phyloP scores from a whole-genome alignment of 306 rosid species.

The Glycine latifolia region DNA sequence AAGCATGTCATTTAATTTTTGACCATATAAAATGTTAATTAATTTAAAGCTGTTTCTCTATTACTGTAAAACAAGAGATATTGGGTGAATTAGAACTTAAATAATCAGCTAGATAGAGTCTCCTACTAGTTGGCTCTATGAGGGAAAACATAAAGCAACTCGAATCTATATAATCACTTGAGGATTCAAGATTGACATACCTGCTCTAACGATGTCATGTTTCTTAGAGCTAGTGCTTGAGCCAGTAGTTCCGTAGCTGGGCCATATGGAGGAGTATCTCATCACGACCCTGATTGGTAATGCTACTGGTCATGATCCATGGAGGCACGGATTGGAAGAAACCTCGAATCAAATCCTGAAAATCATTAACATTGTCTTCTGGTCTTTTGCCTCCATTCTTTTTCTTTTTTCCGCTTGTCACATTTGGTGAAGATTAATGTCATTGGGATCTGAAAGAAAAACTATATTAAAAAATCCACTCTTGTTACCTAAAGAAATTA shows the following conservation, averaged over 20 bases:
- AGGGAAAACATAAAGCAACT: slow-evolving; percentile 8
- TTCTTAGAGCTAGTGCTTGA: slow-evolving; percentile 68
- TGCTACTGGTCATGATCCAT: slow-evolving; percentile 99
- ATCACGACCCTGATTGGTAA: slow-evolving; percentile 92
- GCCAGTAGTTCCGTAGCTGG: slow-evolving; percentile 97
- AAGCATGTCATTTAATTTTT: slow-evolving; percentile 16
- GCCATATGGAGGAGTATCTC: slow-evolving; percentile 95
- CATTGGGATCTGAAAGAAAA: slow-evolving; percentile 85
- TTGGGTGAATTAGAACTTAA: slow-evolving; percentile 8
- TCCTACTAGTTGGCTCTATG: not conserved
- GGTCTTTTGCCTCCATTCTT: slow-evolving; percentile 90
- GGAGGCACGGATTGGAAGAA: slow-evolving; percentile 85
- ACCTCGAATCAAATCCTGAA: slow-evolving; percentile 79
- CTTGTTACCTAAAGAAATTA: slow-evolving; percentile 5
- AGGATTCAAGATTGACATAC: slow-evolving; percentile 21
- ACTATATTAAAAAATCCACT: slow-evolving; percentile 9
- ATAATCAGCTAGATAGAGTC: slow-evolving; percentile 4
- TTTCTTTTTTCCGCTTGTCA: slow-evolving; percentile 95
- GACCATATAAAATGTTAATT: not conserved
- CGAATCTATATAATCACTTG: slow-evolving; percentile 26
- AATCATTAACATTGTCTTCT: slow-evolving; percentile 87
- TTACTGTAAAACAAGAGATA: slow-evolving; percentile 33
- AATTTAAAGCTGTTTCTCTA: slow-evolving; percentile 26
- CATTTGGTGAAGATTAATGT: slow-evolving; percentile 95
- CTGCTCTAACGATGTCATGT: slow-evolving; percentile 22